Evolutionary conservation across 208 protist genomes (phyloP), one percentile per base, ranked within the genome.

Genomic region (Wallacemonas rigidus): DNA sequence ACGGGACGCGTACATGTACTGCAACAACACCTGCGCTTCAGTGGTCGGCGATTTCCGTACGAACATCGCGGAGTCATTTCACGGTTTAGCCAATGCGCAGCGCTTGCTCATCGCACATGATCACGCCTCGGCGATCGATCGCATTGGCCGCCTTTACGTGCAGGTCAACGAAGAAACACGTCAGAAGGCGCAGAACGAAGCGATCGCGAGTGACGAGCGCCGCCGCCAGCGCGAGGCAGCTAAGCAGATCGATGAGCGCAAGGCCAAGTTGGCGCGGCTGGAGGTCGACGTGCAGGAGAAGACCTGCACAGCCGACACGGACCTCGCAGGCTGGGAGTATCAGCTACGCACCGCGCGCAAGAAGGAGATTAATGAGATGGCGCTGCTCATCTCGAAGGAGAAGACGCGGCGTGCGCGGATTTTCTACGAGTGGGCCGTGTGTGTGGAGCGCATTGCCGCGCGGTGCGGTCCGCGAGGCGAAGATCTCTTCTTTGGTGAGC

Each of bases 71-170:
- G 88, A 90, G 63, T 81, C 83, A 43, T 36, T 95, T 56, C 81
- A 91, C 58, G 81, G 87, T 5, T 82, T 95, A 58, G 84, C 86
- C 2, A 87, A 86, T 67, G 74, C 81, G 54, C 91, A 95, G 72
- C 81, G 91, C 12, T 82, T 92, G 56, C 85, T 95, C 38, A 77
- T 95, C 44, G 91, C 91, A 6, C 83, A 93, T 67, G 91, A 95
- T 45, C 88, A 93, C 72, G 81, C 85, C 17, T 72, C 85, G 58
- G 88, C 79, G 9, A 82, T 91, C 40, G 87, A 88, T 35, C 85
- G 82, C n/a, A 72, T 95, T 26, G 91, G 81, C 7, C 72, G 77
- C 4, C 71, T 89, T 5, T 87, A 93, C 57, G 83, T 85, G 41
- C 84, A 84, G 48, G 74, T 91, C 47, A 76, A 85, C 53, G 85